Percentiles rank a stretch among this genome's conserved stretches.
These are phyloP conservation scores for Hortiboletus campestris DNA, from an alignment of 768 basidiomycete genomes.

Conservation along the genomic window DNA sequence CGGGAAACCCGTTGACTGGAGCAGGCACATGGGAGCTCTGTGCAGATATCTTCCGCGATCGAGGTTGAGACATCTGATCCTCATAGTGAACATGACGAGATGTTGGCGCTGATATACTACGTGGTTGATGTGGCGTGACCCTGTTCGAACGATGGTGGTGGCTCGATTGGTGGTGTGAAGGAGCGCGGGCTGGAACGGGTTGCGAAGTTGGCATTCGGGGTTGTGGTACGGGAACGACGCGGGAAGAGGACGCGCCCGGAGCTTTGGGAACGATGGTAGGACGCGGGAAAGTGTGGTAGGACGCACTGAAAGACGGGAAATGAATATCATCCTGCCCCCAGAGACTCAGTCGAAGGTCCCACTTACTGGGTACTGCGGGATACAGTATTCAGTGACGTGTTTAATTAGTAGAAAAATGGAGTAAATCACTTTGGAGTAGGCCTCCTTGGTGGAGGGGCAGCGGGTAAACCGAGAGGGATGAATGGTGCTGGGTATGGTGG, in stretches of 20 bases:
- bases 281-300: constrained; percentile 32
- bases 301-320: constrained; percentile 12
- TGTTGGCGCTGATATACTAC: constrained; percentile 13
- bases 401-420: background rate
- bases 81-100: constrained; percentile 29
- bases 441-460: constrained; percentile 15
- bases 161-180: constrained; percentile 8
- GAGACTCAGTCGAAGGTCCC: constrained; percentile 5
- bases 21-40: background rate
- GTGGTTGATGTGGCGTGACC: constrained; percentile 4
- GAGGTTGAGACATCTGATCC: constrained; percentile 10
- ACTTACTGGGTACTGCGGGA: constrained; percentile 27
- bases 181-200: background rate
- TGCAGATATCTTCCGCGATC: constrained; percentile 9
- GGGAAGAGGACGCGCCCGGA: background rate
- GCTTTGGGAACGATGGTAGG: constrained; percentile 5
- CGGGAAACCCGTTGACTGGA: constrained; percentile 2
- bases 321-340: constrained; percentile 11
- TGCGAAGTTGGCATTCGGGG: constrained; percentile 4
- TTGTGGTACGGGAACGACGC: background rate
- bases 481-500: constrained; percentile 18
- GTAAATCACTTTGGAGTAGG: constrained; percentile 20
- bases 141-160: background rate
- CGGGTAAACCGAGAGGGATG: constrained; percentile 18
- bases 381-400: constrained; percentile 1